Conservation (phyloP, 2,329 filamentous ascomycete genomes). For the Zasmidium citrigriseum region DNA sequence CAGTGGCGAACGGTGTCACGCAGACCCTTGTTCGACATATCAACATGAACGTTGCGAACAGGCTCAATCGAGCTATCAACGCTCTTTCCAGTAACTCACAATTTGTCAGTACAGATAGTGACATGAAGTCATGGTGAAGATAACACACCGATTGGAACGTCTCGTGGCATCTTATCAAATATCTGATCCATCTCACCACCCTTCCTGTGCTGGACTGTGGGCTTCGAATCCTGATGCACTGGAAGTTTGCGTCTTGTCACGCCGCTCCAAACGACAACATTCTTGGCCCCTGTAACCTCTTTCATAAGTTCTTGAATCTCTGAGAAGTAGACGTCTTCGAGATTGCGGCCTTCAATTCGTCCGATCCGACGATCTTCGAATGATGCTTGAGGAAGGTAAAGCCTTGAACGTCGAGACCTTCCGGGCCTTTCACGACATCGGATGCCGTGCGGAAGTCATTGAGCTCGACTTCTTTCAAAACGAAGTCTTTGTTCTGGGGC, state of each 20-base stretch:
- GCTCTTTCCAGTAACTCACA: not conserved
- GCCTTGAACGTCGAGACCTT: slow-evolving; percentile 8
- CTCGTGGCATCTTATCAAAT: not conserved
- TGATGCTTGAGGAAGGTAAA: slow-evolving; percentile 9
- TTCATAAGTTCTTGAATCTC: slow-evolving; percentile 2
- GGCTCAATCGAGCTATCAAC: slow-evolving; percentile 5
- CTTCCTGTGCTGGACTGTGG: slow-evolving; percentile 6
- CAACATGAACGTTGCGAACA: slow-evolving; percentile 6
- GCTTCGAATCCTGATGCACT: slow-evolving; percentile 1
- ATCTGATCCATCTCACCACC: slow-evolving; percentile 4
- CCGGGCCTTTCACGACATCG: not conserved
- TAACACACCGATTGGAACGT: not conserved
- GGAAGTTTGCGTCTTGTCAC: slow-evolving; percentile 7
- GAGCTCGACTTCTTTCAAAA: not conserved
- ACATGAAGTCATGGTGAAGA: not conserved
- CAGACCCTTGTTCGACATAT: slow-evolving; percentile 6
- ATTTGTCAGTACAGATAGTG: not conserved
- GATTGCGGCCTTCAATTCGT: not conserved
- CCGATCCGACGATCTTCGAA: not conserved
- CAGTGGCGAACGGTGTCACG: slow-evolving; percentile 11
- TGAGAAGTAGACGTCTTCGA: slow-evolving; percentile 4
- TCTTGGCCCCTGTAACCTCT: slow-evolving; percentile 1
- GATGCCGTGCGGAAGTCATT: slow-evolving; percentile 2
- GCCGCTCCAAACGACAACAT: slow-evolving; percentile 3
- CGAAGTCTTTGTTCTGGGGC: slow-evolving; percentile 7